phyloP scores from a whole-genome alignment of 345 rosid genomes.

The Camelina sativa region DNA sequence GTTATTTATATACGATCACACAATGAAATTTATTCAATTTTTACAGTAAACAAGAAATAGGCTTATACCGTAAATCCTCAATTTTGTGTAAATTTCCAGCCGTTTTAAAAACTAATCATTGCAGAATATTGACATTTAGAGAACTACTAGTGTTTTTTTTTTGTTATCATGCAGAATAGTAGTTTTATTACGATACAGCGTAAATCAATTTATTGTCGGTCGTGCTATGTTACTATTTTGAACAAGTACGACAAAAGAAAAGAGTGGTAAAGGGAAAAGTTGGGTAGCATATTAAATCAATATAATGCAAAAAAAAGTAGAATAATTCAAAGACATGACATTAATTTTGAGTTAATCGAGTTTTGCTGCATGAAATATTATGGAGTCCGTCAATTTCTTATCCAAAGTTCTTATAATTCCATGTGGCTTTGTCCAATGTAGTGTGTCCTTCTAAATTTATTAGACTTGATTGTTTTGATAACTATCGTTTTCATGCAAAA shows the following conservation, averaged over 20 bases:
- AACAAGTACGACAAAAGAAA: constrained; percentile 37
- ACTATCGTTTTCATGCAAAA: constrained; percentile 36
- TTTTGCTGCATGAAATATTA: constrained; percentile 25
- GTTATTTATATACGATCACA: background rate
- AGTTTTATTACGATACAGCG: background rate
- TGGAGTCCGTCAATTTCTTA: constrained; percentile 32
- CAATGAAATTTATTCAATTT: background rate
- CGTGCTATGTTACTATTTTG: constrained; percentile 23
- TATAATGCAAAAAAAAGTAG: constrained; percentile 17
- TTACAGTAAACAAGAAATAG: background rate
- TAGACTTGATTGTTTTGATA: constrained; percentile 28
- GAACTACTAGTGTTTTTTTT: background rate
- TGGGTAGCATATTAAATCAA: constrained; percentile 40
- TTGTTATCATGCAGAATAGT: background rate
- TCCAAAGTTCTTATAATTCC: constrained; percentile 31
- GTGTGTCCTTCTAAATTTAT: constrained; percentile 31
- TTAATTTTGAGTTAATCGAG: constrained; percentile 1
- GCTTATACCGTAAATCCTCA: too few species aligned
- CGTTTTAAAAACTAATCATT: too few species aligned
- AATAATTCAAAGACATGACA: constrained; percentile 39
- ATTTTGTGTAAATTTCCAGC: too few species aligned
- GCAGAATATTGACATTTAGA: background rate
- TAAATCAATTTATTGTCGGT: constrained; percentile 39
- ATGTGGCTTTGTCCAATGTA: constrained; percentile 42
- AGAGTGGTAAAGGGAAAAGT: background rate